phyloP scores from a whole-genome alignment of 495 filamentous ascomycete genomes.

The Massariosphaeria phaeospora region DNA sequence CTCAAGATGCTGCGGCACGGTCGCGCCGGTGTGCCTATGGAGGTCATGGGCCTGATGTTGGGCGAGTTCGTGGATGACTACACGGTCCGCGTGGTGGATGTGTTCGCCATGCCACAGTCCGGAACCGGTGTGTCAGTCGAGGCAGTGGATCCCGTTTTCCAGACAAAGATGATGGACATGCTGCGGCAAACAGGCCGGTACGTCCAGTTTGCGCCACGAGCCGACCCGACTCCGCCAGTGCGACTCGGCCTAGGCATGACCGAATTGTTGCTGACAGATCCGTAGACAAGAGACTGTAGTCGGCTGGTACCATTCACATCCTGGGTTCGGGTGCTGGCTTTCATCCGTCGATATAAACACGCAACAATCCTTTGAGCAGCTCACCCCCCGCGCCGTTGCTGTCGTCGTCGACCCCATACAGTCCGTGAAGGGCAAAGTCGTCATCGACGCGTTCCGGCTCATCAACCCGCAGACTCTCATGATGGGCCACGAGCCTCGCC shows the following conservation, averaged over 20 bases:
- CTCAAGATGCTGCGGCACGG: conserved; percentile 98
- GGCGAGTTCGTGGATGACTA: conserved; percentile 99
- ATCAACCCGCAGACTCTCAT: conserved; percentile 99
- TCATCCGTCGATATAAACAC: conserved; percentile 99
- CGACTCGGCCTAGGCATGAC: background rate
- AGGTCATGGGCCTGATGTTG: conserved; percentile 99
- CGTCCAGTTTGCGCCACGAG: conserved; percentile 26
- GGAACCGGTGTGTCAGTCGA: conserved; percentile 98
- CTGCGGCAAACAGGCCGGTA: conserved; percentile 92
- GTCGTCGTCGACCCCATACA: conserved; percentile 98
- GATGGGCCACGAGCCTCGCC: conserved; percentile 96
- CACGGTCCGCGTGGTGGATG: conserved; percentile 94
- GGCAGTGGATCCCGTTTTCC: conserved; percentile 95
- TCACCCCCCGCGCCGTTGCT: conserved; percentile 90
- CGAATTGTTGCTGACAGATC: background rate
- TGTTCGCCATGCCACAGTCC: conserved; percentile 99
- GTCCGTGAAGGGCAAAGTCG: conserved; percentile 98
- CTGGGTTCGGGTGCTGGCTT: conserved; percentile 98
- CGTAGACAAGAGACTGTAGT: conserved; percentile 88
- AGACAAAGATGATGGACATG: conserved; percentile 99
- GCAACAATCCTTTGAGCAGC: conserved; percentile 97
- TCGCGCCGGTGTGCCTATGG: conserved; percentile 96
- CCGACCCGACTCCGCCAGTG: background rate
- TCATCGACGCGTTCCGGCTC: conserved; percentile 97
- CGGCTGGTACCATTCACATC: conserved; percentile 99